Percentiles rank a stretch among this genome's conserved stretches.
Conservation (phyloP, 306 rosid species). For the Albizia julibrissin region DNA sequence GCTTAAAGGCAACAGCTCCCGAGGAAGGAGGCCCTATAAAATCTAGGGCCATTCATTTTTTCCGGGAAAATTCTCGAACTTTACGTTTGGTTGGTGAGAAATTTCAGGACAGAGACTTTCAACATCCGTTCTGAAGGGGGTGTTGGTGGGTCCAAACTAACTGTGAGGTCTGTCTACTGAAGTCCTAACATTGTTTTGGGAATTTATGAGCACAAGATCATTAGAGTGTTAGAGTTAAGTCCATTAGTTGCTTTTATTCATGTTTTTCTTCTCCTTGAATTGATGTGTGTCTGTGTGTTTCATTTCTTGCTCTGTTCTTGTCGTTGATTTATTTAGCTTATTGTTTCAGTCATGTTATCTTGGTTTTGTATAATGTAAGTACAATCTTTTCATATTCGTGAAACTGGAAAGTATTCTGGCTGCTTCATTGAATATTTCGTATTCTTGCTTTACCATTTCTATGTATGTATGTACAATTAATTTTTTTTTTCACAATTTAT, state of each 20-base stretch:
- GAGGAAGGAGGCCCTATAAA: conserved; percentile 11
- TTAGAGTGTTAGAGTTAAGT: conserved; percentile 51
- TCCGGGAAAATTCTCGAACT: conserved; percentile 18
- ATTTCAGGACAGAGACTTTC: conserved; percentile 3
- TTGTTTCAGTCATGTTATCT: conserved; percentile 15
- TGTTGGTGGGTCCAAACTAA: conserved; percentile 48
- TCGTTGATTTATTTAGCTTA: conserved; percentile 32
- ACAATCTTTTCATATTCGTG: neutral
- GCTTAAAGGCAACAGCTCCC: conserved; percentile 3
- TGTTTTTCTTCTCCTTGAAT: conserved; percentile 4
- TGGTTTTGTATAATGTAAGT: neutral
- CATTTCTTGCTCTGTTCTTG: conserved; percentile 17
- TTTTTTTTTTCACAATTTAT: no score
- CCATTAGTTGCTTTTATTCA: conserved; percentile 31
- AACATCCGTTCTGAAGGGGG: conserved; percentile 28
- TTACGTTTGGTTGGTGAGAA: conserved; percentile 40
- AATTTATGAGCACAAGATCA: conserved; percentile 79
- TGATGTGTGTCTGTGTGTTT: conserved; percentile 6
- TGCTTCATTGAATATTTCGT: neutral
- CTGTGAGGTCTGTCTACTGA: conserved; percentile 45
- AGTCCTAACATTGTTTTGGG: conserved; percentile 41
- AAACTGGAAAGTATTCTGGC: conserved; percentile 1
- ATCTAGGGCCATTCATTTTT: conserved; percentile 12
- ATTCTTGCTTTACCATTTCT: neutral
- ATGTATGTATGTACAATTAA: no score